Conservation (phyloP, 139 green algal species). For the Chlamydomonas incerta region DNA sequence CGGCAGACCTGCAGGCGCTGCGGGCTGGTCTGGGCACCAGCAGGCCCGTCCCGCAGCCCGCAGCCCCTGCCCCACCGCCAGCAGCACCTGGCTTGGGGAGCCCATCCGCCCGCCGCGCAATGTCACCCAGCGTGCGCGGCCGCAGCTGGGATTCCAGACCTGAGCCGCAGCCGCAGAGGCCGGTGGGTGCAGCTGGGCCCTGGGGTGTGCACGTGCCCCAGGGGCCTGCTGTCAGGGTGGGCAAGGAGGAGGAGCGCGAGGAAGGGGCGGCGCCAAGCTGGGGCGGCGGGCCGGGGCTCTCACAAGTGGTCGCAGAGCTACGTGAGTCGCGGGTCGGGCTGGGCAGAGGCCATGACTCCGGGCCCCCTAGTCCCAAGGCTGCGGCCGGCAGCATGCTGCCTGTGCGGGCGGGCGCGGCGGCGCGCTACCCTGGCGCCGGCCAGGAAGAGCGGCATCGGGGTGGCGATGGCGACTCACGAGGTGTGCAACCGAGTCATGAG, state of each 20-base stretch:
- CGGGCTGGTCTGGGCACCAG: neutral
- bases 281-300: neutral
- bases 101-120: neutral
- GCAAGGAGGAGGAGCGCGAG: too few species aligned
- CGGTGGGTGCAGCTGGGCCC: neutral
- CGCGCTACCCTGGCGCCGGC: neutral
- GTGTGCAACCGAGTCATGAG: neutral
- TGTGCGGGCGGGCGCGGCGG: too few species aligned
- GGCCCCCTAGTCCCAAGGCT: too few species aligned
- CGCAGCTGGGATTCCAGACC: neutral
- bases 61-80: neutral
- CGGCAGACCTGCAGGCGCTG: constrained; percentile 24
- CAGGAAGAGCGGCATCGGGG: neutral
- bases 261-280: too few species aligned
- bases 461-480: too few species aligned
- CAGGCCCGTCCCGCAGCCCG: neutral
- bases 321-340: neutral
- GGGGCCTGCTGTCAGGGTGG: too few species aligned
- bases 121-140: neutral
- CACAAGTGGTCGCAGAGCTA: constrained; percentile 1
- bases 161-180: too few species aligned
- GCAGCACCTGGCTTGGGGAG: neutral
- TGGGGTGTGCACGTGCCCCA: too few species aligned
- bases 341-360: neutral
- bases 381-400: too few species aligned